Percentiles rank a stretch among this genome's conserved stretches.
These are phyloP conservation scores for Penicillium longicatenatum DNA, from an alignment of 495 filamentous ascomycete species.

Conservation along the genomic window DNA sequence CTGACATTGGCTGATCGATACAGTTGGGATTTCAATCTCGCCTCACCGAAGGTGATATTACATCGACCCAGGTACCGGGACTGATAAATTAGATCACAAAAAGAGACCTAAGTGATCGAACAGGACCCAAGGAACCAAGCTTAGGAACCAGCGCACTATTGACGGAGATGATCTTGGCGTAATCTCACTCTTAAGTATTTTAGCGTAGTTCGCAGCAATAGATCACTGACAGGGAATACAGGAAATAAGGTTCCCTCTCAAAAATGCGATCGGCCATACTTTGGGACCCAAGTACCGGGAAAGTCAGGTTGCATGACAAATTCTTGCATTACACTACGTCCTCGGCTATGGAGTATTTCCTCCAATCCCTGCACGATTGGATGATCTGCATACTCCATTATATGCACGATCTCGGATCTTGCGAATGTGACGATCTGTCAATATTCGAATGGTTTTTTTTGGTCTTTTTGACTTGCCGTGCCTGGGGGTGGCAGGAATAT, in stretches of 20 bases:
- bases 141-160: background rate
- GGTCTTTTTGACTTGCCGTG: background rate
- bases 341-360: constrained; percentile 13
- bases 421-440: constrained; percentile 21
- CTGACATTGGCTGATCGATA: constrained; percentile 14
- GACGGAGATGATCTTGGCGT: background rate
- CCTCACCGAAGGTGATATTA: background rate
- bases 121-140: background rate
- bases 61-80: background rate
- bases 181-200: too few species aligned
- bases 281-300: constrained; percentile 17
- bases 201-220: too few species aligned
- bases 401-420: constrained; percentile 33
- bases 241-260: constrained; percentile 2
- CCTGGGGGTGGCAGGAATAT: background rate
- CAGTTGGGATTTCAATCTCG: constrained; percentile 16
- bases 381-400: constrained; percentile 39
- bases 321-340: constrained; percentile 19
- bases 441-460: background rate
- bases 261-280: constrained; percentile 2
- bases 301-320: constrained; percentile 26
- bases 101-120: background rate
- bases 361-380: constrained; percentile 27
- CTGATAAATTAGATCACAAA: background rate
- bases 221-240: too few species aligned